Evolutionary conservation across 495 filamentous ascomycete species (phyloP), one percentile per base, ranked within the genome.

Genomic region (Neurospora pannonica): DNA sequence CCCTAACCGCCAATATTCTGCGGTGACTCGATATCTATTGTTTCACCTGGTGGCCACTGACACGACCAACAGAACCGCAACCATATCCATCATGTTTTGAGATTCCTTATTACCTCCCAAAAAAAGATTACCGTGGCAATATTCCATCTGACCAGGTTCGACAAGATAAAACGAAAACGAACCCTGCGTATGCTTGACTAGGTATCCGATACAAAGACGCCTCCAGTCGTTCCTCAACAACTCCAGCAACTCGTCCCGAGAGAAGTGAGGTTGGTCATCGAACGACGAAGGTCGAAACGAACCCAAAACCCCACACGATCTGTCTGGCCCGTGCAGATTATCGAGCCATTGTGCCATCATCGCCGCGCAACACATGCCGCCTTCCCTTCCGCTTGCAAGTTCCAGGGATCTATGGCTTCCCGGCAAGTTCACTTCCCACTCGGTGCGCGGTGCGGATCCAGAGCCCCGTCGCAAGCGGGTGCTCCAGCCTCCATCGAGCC

Each of bases 41-140:
- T 78, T 76, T 78, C 74, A 76, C 69, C 72, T 73, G 71, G 38
- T 74, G 24, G 71, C 76, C 75, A 74, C 74, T 67, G 67, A 69
- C 62, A 76, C 74, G 62, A 74, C 39, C 62, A 71, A 54, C 40
- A 39, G 42, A 15, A 67, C 28, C 28, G 24, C 28, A 34, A 67
- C 28, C 28, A 9, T 31, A 34, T 4, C n/a, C 46, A 36, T 67
- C 24, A 34, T 19, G 28, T 67, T 67, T 34, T 19, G 15, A 19
- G 6, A 67, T 17, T 9, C 15, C 13, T 67, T 17, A 8, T 67
- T 15, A 67, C 6, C 15, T 15, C 2, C 54, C 54, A 31, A 62
- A 54, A n/a, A 31, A 34, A 62, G 24, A 62, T 8, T 36, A 34
- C 24, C 54, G 15, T 19, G 15, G 54, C 28, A 28, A 62, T 62